Percentiles rank a stretch among this genome's conserved stretches.
Conservation (phyloP, 495 filamentous ascomycete species). For the Friedmanniomyces endolithicus region DNA sequence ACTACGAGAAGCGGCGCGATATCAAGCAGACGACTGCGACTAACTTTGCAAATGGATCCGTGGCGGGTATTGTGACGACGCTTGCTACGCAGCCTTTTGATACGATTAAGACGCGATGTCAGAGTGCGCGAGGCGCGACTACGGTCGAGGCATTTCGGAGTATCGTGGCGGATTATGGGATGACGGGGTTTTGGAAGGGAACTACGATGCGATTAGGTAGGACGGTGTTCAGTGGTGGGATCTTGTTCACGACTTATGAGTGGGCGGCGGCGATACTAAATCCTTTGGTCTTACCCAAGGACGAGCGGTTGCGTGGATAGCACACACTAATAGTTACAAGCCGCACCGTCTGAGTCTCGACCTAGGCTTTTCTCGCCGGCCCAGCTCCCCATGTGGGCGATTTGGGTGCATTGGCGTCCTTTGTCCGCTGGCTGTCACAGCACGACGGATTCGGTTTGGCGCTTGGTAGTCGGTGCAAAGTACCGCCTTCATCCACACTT, state of each 20-base stretch:
- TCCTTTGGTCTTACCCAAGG: neutral
- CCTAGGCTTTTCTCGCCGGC: too few relatives aligned
- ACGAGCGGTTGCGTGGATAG: neutral
- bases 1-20: conserved; percentile 36
- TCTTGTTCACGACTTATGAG: conserved; percentile 54
- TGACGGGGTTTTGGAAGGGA: conserved; percentile 52
- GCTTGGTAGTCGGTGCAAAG: too few relatives aligned
- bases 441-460: too few relatives aligned
- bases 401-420: too few relatives aligned
- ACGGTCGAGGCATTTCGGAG: conserved; percentile 41
- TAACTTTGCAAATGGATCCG: conserved; percentile 49
- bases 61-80: conserved; percentile 50
- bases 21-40: conserved; percentile 35
- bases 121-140: conserved; percentile 43
- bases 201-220: conserved; percentile 55
- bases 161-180: conserved; percentile 43
- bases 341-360: too few relatives aligned
- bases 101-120: conserved; percentile 51
- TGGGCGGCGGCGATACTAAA: conserved; percentile 1
- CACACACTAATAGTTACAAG: neutral
- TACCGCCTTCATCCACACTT: too few relatives aligned
- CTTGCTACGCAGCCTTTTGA: conserved; percentile 55
- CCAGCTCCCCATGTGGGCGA: neutral
- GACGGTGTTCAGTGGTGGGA: conserved; percentile 52
- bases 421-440: too few relatives aligned